Conservation (phyloP, 129 eudicot species). For the Pittosporum tobira region DNA sequence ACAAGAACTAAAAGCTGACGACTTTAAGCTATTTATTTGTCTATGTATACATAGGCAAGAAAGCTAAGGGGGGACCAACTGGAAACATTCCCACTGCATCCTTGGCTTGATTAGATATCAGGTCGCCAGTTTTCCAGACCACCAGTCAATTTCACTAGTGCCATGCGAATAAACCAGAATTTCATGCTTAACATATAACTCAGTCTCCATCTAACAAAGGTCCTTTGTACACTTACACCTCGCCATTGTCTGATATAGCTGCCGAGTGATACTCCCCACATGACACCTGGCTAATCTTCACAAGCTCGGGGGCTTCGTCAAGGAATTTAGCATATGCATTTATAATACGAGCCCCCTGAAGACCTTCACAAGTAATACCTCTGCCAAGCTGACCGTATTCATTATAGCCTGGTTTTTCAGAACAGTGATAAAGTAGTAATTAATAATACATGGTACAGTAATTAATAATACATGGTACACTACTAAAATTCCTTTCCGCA, state of each 20-base stretch:
- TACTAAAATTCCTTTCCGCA: not conserved
- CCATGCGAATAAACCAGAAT: slow-evolving; percentile 36
- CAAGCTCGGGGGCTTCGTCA: slow-evolving; percentile 96
- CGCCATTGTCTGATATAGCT: slow-evolving; percentile 86
- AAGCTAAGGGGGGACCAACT: slow-evolving; percentile 13
- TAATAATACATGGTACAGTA: slow-evolving; percentile 18
- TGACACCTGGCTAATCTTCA: slow-evolving; percentile 82
- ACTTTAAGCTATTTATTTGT: not conserved
- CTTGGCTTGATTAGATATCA: slow-evolving; percentile 12
- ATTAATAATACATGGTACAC: slow-evolving; percentile 21
- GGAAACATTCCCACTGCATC: slow-evolving; percentile 9
- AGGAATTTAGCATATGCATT: slow-evolving; percentile 73
- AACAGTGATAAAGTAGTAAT: slow-evolving; percentile 29
- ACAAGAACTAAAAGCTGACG: not conserved
- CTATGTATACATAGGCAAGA: not conserved
- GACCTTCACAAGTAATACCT: slow-evolving; percentile 93
- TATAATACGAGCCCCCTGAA: slow-evolving; percentile 83
- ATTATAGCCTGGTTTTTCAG: slow-evolving; percentile 82
- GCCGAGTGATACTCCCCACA: slow-evolving; percentile 99
- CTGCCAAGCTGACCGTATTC: slow-evolving; percentile 99
- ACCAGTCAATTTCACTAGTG: slow-evolving; percentile 26
- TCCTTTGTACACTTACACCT: slow-evolving; percentile 83
- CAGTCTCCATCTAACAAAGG: slow-evolving; percentile 28
- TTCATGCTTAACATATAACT: slow-evolving; percentile 14
- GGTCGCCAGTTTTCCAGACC: slow-evolving; percentile 19